Evolutionary conservation across 2,329 filamentous ascomycete species (phyloP).

Genomic region (Fusarium veterinarium): DNA sequence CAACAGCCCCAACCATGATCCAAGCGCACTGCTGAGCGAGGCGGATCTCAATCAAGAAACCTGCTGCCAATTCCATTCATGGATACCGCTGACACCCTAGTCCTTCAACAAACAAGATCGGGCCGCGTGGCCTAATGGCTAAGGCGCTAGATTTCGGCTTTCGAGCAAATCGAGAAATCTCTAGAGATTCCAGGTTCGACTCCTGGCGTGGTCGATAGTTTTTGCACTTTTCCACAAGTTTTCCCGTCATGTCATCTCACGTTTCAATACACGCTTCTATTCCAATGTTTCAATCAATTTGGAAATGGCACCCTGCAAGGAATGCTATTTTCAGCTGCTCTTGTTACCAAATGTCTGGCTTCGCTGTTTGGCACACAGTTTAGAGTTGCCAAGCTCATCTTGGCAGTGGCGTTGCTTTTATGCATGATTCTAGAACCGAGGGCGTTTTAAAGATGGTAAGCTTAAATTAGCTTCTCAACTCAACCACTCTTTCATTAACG

Average conservation of each 20-base stretch:
- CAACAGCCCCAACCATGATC: neutral
- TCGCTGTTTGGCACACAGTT: fast-evolving
- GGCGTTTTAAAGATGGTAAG: neutral
- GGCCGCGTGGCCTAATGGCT: slow-evolving; percentile 53
- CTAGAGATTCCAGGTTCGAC: slow-evolving; percentile 53
- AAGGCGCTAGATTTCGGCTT: slow-evolving; percentile 53
- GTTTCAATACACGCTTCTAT: neutral
- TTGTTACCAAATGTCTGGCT: neutral
- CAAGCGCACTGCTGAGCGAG: neutral
- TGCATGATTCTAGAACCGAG: neutral
- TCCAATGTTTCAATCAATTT: neutral
- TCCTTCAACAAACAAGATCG: slow-evolving; percentile 5
- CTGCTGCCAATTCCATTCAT: neutral
- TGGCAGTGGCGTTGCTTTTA: neutral
- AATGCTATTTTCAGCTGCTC: neutral
- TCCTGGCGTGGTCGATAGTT: slow-evolving; percentile 50
- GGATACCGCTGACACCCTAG: neutral
- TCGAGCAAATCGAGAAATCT: slow-evolving; percentile 29
- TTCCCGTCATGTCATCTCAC: no score
- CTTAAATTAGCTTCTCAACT: neutral
- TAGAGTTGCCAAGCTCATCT: neutral
- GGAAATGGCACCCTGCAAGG: neutral
- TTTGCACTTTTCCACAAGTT: fast-evolving
- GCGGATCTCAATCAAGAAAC: neutral
- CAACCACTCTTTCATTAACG: neutral